phyloP scores from a whole-genome alignment of 768 basidiomycete species.

The Pholiota molesta region DNA sequence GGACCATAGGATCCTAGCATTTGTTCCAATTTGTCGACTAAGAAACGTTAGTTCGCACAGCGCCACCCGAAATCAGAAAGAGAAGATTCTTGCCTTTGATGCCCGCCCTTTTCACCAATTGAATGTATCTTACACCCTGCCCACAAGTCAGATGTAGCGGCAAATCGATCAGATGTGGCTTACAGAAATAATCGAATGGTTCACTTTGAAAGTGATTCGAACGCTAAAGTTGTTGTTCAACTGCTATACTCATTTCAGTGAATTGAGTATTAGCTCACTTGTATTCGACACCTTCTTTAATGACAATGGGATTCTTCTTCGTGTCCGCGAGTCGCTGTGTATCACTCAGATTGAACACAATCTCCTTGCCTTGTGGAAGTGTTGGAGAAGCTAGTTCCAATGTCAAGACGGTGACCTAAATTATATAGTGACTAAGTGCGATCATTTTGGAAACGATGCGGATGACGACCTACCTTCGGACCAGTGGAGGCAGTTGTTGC shows the following conservation, averaged over 20 bases:
- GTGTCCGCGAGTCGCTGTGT: slow-evolving; percentile 45
- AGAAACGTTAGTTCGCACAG: slow-evolving; percentile 1
- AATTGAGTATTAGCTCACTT: slow-evolving; percentile 52
- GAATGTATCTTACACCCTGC: slow-evolving; percentile 84
- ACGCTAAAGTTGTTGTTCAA: slow-evolving; percentile 47
- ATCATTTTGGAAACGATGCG: background rate
- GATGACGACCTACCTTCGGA: slow-evolving; percentile 59
- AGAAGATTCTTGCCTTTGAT: slow-evolving; percentile 56
- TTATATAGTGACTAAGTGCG: slow-evolving; percentile 19
- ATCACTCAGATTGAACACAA: slow-evolving; percentile 70
- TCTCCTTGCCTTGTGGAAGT: slow-evolving; percentile 59
- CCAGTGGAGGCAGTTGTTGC: slow-evolving; percentile 40
- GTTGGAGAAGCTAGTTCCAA: slow-evolving; percentile 83
- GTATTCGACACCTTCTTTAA: slow-evolving; percentile 90
- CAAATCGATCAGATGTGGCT: slow-evolving; percentile 23
- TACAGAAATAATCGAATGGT: slow-evolving; percentile 87
- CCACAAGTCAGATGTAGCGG: slow-evolving; percentile 5
- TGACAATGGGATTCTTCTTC: slow-evolving; percentile 78
- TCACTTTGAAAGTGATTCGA: slow-evolving; percentile 82
- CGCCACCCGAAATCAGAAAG: background rate
- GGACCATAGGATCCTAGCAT: slow-evolving; percentile 97
- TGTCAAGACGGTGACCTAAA: slow-evolving; percentile 70
- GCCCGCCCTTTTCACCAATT: slow-evolving; percentile 82
- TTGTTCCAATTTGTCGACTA: slow-evolving; percentile 90
- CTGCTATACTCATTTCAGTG: slow-evolving; percentile 9